phyloP scores from a whole-genome alignment of 768 basidiomycete species.

The Amylocystis lapponica region DNA sequence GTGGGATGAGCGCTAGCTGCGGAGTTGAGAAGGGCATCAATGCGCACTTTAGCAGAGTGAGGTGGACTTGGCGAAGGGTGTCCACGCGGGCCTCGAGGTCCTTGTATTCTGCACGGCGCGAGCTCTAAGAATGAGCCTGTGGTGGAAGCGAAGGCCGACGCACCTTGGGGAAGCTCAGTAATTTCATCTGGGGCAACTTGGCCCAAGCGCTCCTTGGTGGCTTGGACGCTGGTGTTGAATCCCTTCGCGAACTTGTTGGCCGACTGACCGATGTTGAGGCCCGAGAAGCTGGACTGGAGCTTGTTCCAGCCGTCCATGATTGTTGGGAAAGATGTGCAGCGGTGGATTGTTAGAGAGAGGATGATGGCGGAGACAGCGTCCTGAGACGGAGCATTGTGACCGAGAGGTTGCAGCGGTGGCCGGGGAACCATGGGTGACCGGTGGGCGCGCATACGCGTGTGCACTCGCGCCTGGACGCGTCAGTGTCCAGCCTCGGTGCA shows the following conservation, averaged over 20 bases:
- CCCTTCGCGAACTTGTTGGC: slow-evolving; percentile 75
- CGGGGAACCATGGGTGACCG: background rate
- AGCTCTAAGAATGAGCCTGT: too few species aligned
- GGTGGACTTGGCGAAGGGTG: slow-evolving; percentile 75
- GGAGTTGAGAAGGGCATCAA: slow-evolving; percentile 2
- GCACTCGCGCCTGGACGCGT: slow-evolving; percentile 12
- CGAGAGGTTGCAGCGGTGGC: background rate
- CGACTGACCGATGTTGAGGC: slow-evolving; percentile 68
- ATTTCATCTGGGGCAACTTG: slow-evolving; percentile 89
- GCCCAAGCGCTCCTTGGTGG: slow-evolving; percentile 82
- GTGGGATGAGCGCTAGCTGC: background rate
- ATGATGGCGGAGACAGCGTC: too few species aligned
- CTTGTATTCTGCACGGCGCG: slow-evolving; percentile 77
- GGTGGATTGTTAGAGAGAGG: background rate
- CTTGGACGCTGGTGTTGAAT: slow-evolving; percentile 78
- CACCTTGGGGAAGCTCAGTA: slow-evolving; percentile 88
- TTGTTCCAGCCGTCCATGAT: slow-evolving; percentile 58
- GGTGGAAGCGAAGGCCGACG: slow-evolving; percentile 6
- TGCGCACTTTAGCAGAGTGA: slow-evolving; percentile 72
- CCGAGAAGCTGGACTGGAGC: slow-evolving; percentile 53
- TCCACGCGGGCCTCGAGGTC: slow-evolving; percentile 95
- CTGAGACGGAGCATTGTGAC: too few species aligned
- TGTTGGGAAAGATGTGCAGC: background rate
- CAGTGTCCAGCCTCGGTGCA: slow-evolving; percentile 8
- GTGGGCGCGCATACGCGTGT: slow-evolving; percentile 8